These are phyloP conservation scores for Trichoderma koningiopsis DNA, from an alignment of 2,329 filamentous ascomycete genomes.

Conservation along the genomic window DNA sequence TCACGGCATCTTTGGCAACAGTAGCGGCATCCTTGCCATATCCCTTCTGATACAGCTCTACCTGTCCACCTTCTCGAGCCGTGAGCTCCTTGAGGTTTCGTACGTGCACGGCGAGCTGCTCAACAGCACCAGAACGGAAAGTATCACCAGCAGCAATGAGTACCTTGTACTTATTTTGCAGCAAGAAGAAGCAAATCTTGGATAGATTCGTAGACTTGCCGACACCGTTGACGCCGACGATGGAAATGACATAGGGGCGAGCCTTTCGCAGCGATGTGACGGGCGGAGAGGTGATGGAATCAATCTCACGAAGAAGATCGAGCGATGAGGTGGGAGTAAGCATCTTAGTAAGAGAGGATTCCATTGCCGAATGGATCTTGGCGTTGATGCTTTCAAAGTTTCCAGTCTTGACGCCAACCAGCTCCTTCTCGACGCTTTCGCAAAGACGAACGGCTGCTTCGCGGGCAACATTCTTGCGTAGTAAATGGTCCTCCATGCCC, in stretches of 20 bases:
- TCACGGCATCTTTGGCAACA: slow-evolving; percentile 92
- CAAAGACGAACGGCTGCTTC: slow-evolving; percentile 92
- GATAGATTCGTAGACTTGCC: slow-evolving; percentile 97
- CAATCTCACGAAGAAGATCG: slow-evolving; percentile 91
- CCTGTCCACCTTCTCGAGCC: slow-evolving; percentile 76
- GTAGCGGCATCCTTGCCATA: slow-evolving; percentile 97
- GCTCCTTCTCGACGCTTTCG: slow-evolving; percentile 85
- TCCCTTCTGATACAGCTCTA: slow-evolving; percentile 94
- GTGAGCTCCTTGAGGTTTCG: slow-evolving; percentile 89
- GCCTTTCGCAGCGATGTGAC: slow-evolving; percentile 62
- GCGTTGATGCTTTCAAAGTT: slow-evolving; percentile 88
- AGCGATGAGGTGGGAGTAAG: slow-evolving; percentile 93
- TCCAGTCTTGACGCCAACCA: slow-evolving; percentile 87
- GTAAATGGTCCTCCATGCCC: slow-evolving; percentile 91
- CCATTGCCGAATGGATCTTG: slow-evolving; percentile 83
- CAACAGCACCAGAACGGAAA: slow-evolving; percentile 94
- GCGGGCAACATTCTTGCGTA: slow-evolving; percentile 94
- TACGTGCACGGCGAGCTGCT: slow-evolving; percentile 94
- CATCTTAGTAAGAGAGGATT: slow-evolving; percentile 90
- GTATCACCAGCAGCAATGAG: slow-evolving; percentile 94
- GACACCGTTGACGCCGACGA: slow-evolving; percentile 97
- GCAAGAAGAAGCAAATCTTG: slow-evolving; percentile 96
- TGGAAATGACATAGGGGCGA: slow-evolving; percentile 94
- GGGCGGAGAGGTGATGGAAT: slow-evolving; percentile 70
- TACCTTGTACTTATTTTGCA: slow-evolving; percentile 96